Conservation (phyloP, 2,329 filamentous ascomycete species). For the Penicillium sp. region DNA sequence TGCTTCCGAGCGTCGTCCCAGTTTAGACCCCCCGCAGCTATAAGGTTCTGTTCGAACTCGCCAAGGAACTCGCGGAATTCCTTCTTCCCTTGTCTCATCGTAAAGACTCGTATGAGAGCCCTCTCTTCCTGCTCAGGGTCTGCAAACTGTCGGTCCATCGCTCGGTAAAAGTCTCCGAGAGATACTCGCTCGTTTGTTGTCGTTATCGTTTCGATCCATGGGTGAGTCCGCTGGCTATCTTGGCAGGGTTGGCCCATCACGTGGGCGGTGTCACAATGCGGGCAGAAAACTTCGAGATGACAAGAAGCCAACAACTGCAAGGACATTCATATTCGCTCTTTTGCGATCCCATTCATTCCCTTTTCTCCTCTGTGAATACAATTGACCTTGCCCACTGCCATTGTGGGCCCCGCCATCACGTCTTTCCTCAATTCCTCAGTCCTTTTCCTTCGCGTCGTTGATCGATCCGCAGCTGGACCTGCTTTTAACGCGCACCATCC, state of each 20-base stretch:
- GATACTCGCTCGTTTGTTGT: background rate
- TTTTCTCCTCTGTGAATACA: constrained; percentile 8
- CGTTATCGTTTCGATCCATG: background rate
- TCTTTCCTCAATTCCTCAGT: constrained; percentile 24
- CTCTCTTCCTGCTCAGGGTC: no score
- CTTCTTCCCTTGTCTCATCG: no score
- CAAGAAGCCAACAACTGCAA: background rate
- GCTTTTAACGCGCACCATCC: constrained; percentile 40
- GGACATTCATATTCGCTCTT: constrained; percentile 1
- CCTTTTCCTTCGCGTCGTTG: constrained; percentile 50
- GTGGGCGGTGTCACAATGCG: constrained; percentile 24
- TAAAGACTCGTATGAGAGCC: no score
- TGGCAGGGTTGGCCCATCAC: constrained; percentile 17
- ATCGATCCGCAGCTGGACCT: constrained; percentile 61
- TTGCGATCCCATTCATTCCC: constrained; percentile 5
- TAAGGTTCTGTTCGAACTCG: no score
- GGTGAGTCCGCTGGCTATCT: no score
- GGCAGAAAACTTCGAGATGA: constrained; percentile 25
- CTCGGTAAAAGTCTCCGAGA: no score
- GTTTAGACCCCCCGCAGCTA: no score
- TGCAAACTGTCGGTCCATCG: no score
- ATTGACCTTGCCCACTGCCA: constrained; percentile 14
- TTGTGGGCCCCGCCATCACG: constrained; percentile 30
- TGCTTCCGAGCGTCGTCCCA: no score
- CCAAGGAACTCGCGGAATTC: no score